phyloP scores from a whole-genome alignment of 129 eudicot species.

The Tagetes erecta region DNA sequence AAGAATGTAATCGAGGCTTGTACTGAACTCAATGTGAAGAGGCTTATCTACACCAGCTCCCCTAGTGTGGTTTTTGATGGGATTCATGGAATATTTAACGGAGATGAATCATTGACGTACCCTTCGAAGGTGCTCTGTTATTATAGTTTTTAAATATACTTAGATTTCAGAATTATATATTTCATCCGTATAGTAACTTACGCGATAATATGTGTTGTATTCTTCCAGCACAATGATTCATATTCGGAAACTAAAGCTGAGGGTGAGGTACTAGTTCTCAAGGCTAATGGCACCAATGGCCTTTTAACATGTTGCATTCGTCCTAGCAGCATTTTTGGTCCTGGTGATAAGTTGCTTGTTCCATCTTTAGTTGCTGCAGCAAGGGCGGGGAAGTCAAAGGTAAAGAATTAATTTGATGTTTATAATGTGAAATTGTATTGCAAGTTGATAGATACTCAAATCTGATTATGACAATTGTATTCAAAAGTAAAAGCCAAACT shows the following conservation, averaged over 20 bases:
- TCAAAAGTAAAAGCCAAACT: too few relatives aligned
- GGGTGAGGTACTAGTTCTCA: slow-evolving; percentile 86
- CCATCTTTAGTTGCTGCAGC: slow-evolving; percentile 92
- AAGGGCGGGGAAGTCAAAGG: too few relatives aligned
- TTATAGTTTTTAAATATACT: neutral
- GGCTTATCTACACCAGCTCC: slow-evolving; percentile 83
- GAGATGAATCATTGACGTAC: slow-evolving; percentile 81
- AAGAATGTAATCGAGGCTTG: too few relatives aligned
- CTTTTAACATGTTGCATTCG: slow-evolving; percentile 92
- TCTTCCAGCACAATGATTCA: slow-evolving; percentile 85
- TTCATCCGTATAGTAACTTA: slow-evolving; percentile 10
- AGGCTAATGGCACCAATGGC: slow-evolving; percentile 82
- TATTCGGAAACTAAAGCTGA: slow-evolving; percentile 95
- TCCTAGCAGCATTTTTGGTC: slow-evolving; percentile 96
- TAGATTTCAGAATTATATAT: neutral
- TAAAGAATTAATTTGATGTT: too few relatives aligned
- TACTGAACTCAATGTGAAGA: too few relatives aligned
- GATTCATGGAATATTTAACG: slow-evolving; percentile 61
- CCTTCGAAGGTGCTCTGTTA: slow-evolving; percentile 67
- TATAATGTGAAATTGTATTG: too few relatives aligned
- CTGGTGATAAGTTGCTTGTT: slow-evolving; percentile 95
- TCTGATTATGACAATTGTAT: too few relatives aligned
- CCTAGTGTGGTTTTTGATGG: slow-evolving; percentile 98
- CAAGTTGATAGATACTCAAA: too few relatives aligned
- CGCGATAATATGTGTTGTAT: neutral